Conservation (phyloP, 352 stramenopile genomes). For the Phytophthora macrochlamydospora region DNA sequence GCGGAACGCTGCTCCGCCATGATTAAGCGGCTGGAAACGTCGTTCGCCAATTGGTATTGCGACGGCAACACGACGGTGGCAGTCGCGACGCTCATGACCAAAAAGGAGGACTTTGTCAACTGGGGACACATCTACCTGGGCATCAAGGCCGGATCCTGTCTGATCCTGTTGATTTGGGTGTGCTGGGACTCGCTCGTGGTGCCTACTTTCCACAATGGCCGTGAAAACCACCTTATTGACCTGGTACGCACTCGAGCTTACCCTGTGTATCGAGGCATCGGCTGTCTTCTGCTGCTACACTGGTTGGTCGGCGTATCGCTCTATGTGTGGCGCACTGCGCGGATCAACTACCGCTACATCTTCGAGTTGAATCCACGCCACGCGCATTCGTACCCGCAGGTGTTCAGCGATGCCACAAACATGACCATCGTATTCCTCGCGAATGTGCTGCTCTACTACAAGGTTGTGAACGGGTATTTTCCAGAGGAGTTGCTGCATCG, state of each 20-base stretch:
- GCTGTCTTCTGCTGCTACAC: constrained; percentile 94
- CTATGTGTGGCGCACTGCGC: constrained; percentile 91
- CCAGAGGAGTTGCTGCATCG: constrained; percentile 79
- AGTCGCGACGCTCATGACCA: constrained; percentile 81
- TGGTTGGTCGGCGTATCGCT: constrained; percentile 94
- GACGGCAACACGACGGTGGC: constrained; percentile 74
- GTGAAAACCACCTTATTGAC: constrained; percentile 78
- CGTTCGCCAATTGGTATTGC: constrained; percentile 80
- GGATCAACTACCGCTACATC: constrained; percentile 96
- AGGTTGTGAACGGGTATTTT: constrained; percentile 91
- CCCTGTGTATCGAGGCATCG: constrained; percentile 95
- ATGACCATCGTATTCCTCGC: constrained; percentile 96
- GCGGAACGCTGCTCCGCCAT: constrained; percentile 56
- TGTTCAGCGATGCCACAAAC: constrained; percentile 96
- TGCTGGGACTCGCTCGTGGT: constrained; percentile 95
- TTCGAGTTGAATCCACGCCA: constrained; percentile 93
- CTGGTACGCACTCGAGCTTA: constrained; percentile 86
- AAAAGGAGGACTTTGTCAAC: constrained; percentile 74
- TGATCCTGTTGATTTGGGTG: constrained; percentile 92
- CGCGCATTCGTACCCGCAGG: constrained; percentile 85
- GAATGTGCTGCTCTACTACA: constrained; percentile 97
- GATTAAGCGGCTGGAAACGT: constrained; percentile 58
- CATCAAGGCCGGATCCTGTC: constrained; percentile 81
- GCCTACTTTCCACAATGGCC: constrained; percentile 66
- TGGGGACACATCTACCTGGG: constrained; percentile 86